phyloP scores from a whole-genome alignment of 2,329 filamentous ascomycete genomes.

The Periconia sp. region DNA sequence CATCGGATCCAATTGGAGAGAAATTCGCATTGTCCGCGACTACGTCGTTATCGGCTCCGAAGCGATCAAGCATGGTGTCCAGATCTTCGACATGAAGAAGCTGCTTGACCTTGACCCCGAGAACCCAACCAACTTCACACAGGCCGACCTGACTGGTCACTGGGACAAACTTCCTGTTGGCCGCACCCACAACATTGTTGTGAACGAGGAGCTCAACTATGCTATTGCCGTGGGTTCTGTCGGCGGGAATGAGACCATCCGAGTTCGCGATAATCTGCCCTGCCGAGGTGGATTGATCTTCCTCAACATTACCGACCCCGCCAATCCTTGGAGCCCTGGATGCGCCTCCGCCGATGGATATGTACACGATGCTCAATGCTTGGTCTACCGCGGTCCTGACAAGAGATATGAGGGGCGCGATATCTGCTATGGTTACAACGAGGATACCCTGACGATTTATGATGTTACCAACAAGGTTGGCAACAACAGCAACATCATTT shows the following conservation, averaged over 20 bases:
- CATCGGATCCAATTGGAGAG: constrained; percentile 51
- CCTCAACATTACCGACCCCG: constrained; percentile 56
- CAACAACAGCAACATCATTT: constrained; percentile 49
- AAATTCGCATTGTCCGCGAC: constrained; percentile 48
- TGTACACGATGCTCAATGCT: constrained; percentile 62
- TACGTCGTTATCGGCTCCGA: constrained; percentile 42
- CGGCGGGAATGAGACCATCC: constrained; percentile 26
- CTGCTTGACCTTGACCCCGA: constrained; percentile 26
- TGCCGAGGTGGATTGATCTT: constrained; percentile 59
- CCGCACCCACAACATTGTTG: constrained; percentile 37
- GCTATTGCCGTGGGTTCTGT: constrained; percentile 30
- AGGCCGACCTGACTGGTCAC: constrained; percentile 27
- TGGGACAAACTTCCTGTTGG: constrained; percentile 30
- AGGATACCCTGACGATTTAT: constrained; percentile 52
- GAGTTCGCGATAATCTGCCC: constrained; percentile 24
- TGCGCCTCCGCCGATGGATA: constrained; percentile 58
- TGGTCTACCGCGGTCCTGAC: constrained; percentile 56
- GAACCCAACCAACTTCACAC: constrained; percentile 26
- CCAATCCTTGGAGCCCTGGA: constrained; percentile 54
- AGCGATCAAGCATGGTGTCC: constrained; percentile 53
- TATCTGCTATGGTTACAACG: constrained; percentile 60
- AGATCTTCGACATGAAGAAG: constrained; percentile 63
- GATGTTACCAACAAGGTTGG: constrained; percentile 53
- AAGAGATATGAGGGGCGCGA: constrained; percentile 50
- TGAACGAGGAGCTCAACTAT: constrained; percentile 32